Conservation (phyloP, 2,329 filamentous ascomycete species). For the Sphaerostilbella broomeana region DNA sequence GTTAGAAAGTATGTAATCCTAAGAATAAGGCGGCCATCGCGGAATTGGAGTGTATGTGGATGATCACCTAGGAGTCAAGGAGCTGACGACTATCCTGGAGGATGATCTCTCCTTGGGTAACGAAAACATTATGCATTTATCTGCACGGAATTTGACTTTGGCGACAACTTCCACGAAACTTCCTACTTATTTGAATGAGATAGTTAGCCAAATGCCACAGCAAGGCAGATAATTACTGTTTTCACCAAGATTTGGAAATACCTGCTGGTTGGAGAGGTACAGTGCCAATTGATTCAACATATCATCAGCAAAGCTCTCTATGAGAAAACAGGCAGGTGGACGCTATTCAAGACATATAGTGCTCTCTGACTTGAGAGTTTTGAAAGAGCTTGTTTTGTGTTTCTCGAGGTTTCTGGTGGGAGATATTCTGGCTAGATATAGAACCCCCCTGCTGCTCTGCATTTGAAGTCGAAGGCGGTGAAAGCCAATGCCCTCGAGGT, state of each 20-base stretch:
- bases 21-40: too few species aligned
- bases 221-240: constrained; percentile 23
- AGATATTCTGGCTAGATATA: constrained; percentile 26
- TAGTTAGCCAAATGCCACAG: constrained; percentile 29
- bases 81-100: constrained; percentile 30
- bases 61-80: constrained; percentile 31
- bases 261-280: not conserved
- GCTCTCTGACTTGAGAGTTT: constrained; percentile 28
- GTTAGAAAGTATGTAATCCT: too few species aligned
- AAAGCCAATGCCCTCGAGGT: constrained; percentile 21
- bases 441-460: constrained; percentile 19
- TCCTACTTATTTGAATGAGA: constrained; percentile 34
- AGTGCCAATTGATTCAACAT: constrained; percentile 17
- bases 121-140: constrained; percentile 32
- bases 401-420: constrained; percentile 29
- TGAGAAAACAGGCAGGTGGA: constrained; percentile 26
- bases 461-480: constrained; percentile 25
- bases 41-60: constrained; percentile 27
- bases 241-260: constrained; percentile 26
- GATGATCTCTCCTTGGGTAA: constrained; percentile 34
- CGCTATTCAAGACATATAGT: constrained; percentile 26
- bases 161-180: constrained; percentile 39
- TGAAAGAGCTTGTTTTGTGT: constrained; percentile 32
- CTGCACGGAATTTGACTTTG: constrained; percentile 35
- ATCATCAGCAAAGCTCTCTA: constrained; percentile 28